Conservation (phyloP, 257 asterid species). For the Scutellaria minor region DNA sequence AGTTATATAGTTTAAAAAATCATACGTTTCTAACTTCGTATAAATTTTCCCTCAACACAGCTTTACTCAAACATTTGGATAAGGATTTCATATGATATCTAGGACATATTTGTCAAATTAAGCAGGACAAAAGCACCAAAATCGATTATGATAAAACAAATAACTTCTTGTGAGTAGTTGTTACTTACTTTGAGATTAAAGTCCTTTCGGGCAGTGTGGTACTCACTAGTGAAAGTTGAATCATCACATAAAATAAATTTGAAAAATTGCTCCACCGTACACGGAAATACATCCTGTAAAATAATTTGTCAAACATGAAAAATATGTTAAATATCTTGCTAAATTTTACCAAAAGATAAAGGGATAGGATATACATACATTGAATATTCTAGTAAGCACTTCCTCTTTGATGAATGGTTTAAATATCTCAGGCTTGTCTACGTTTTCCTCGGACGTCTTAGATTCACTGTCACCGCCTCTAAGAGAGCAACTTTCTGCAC, state of each 20-base stretch:
- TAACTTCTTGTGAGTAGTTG: neutral
- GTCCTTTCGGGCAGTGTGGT: constrained; percentile 75
- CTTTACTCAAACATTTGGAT: constrained; percentile 10
- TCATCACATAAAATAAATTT: constrained; percentile 70
- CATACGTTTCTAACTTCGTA: constrained; percentile 10
- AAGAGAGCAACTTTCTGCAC: constrained; percentile 66
- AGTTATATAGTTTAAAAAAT: constrained; percentile 27
- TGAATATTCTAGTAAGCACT: constrained; percentile 66
- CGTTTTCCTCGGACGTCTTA: constrained; percentile 54
- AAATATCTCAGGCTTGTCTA: constrained; percentile 46
- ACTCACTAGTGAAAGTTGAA: constrained; percentile 79
- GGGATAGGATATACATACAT: constrained; percentile 48
- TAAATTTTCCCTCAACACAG: neutral
- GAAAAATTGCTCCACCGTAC: constrained; percentile 86
- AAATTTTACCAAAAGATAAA: constrained; percentile 26
- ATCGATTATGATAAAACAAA: constrained; percentile 10
- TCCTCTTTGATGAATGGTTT: constrained; percentile 89
- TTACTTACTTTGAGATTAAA: constrained; percentile 73
- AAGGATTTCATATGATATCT: constrained; percentile 1
- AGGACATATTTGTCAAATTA: constrained; percentile 13
- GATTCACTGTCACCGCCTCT: constrained; percentile 49
- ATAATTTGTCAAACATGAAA: constrained; percentile 30
- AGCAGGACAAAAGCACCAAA: constrained; percentile 5
- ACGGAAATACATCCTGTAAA: constrained; percentile 80
- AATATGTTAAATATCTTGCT: constrained; percentile 2